Percentiles rank a stretch among this genome's conserved stretches.
Conservation (phyloP, 2,329 filamentous ascomycete species). For the Pseudopyrenochaeta lycopersici region DNA sequence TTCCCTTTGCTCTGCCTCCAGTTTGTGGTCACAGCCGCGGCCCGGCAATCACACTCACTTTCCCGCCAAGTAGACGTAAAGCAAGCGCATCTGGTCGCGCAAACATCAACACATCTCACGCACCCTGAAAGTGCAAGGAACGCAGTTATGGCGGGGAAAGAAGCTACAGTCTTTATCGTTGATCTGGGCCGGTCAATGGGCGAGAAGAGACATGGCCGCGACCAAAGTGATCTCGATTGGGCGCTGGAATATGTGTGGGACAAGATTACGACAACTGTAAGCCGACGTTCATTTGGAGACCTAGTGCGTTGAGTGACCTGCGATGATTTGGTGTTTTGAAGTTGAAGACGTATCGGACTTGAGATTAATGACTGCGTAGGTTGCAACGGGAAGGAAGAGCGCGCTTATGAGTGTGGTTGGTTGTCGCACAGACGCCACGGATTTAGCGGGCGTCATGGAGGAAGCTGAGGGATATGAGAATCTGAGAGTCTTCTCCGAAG, state of each 20-base stretch:
- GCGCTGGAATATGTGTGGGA: slow-evolving; percentile 94
- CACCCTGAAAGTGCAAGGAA: slow-evolving; percentile 9
- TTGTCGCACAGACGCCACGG: slow-evolving; percentile 73
- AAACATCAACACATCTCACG: neutral
- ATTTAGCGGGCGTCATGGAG: slow-evolving; percentile 59
- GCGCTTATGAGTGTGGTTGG: slow-evolving; percentile 81
- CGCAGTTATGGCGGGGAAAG: slow-evolving; percentile 82
- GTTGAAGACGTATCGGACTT: neutral
- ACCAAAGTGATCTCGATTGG: slow-evolving; percentile 86
- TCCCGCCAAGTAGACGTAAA: neutral
- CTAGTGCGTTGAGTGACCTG: slow-evolving; percentile 19
- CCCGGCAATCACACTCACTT: neutral
- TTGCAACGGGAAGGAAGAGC: slow-evolving; percentile 76
- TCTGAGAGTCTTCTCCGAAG: slow-evolving; percentile 74
- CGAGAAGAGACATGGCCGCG: slow-evolving; percentile 72
- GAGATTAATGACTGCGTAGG: slow-evolving; percentile 47
- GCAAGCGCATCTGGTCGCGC: neutral
- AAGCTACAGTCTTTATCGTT: slow-evolving; percentile 90
- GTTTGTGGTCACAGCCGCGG: neutral
- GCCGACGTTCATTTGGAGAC: slow-evolving; percentile 44
- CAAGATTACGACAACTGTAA: slow-evolving; percentile 79
- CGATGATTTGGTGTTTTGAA: neutral
- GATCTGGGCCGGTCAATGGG: slow-evolving; percentile 90
- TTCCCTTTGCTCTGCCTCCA: neutral
- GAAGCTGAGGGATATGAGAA: slow-evolving; percentile 78